phyloP scores from a whole-genome alignment of 2,329 filamentous ascomycete species.

The Penicillium sp. region DNA sequence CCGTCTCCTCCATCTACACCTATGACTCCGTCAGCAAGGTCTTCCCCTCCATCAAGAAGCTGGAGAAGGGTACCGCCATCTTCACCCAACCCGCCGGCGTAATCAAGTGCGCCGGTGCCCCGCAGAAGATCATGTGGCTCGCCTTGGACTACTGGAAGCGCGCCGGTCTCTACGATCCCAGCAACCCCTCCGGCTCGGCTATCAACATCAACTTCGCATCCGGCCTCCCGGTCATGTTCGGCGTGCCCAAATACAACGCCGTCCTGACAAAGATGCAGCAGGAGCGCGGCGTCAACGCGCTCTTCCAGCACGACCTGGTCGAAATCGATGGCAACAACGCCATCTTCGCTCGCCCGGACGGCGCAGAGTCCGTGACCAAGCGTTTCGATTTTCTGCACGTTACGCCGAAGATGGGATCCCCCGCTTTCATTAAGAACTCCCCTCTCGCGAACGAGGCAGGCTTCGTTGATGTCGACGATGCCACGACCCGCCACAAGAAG shows the following conservation, averaged over 20 bases:
- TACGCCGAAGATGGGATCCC: slow-evolving; percentile 60
- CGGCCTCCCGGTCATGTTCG: slow-evolving; percentile 58
- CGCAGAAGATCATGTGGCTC: slow-evolving; percentile 64
- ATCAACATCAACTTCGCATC: slow-evolving; percentile 59
- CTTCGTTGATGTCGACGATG: slow-evolving; percentile 58
- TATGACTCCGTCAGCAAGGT: slow-evolving; percentile 58
- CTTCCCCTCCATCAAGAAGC: slow-evolving; percentile 48
- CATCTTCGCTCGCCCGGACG: slow-evolving; percentile 49
- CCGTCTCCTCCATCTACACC: slow-evolving; percentile 59
- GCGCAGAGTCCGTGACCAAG: slow-evolving; percentile 46
- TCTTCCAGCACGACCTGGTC: slow-evolving; percentile 60
- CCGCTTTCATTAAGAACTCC: slow-evolving; percentile 56
- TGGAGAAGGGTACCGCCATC: slow-evolving; percentile 54
- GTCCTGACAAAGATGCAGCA: slow-evolving; percentile 54
- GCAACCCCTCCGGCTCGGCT: slow-evolving; percentile 40
- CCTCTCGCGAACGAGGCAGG: slow-evolving; percentile 56
- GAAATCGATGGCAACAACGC: slow-evolving; percentile 55
- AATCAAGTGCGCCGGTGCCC: slow-evolving; percentile 62
- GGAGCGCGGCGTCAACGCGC: slow-evolving; percentile 57
- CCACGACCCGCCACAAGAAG: slow-evolving; percentile 54
- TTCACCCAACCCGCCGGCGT: slow-evolving; percentile 61
- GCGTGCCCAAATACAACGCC: slow-evolving; percentile 59
- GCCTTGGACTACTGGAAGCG: slow-evolving; percentile 60
- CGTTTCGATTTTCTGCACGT: slow-evolving; percentile 59
- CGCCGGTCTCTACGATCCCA: slow-evolving; percentile 51